Percentiles rank a stretch among this genome's conserved stretches.
Evolutionary conservation across 2,329 filamentous ascomycete genomes (phyloP).

Genomic region (Madurella fahalii): DNA sequence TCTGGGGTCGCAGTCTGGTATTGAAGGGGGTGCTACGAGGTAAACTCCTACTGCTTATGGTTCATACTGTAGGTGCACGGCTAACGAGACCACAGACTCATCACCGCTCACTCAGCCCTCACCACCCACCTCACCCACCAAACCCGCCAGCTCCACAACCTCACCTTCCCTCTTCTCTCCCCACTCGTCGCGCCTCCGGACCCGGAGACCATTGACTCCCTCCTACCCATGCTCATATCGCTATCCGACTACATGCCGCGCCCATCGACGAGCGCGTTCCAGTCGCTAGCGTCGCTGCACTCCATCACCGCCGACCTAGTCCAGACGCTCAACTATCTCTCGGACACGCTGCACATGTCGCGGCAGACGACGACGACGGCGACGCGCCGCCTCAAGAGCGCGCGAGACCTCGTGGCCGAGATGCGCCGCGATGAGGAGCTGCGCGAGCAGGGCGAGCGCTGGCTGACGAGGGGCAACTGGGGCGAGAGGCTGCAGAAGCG

Average conservation of each 20-base stretch:
- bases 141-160: slow-evolving; percentile 68
- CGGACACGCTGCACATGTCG: slow-evolving; percentile 91
- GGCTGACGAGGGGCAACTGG: slow-evolving; percentile 81
- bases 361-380: slow-evolving; percentile 82
- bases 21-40: slow-evolving; percentile 70
- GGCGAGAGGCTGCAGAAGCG: slow-evolving; percentile 68
- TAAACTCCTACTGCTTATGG: slow-evolving; percentile 33
- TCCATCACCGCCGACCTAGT: slow-evolving; percentile 69
- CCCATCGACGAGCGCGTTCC: slow-evolving; percentile 57
- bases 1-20: slow-evolving; percentile 66
- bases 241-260: slow-evolving; percentile 65
- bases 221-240: slow-evolving; percentile 63
- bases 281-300: slow-evolving; percentile 65
- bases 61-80: neutral
- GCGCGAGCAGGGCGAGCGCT: slow-evolving; percentile 75
- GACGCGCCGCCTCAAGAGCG: slow-evolving; percentile 71
- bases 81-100: slow-evolving; percentile 49
- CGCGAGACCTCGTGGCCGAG: slow-evolving; percentile 80
- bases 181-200: slow-evolving; percentile 62
- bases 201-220: slow-evolving; percentile 60
- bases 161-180: slow-evolving; percentile 67
- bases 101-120: slow-evolving; percentile 70
- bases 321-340: slow-evolving; percentile 77
- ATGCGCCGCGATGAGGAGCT: slow-evolving; percentile 79
- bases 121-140: slow-evolving; percentile 73